Percentiles rank a stretch among this genome's conserved stretches.
phyloP scores from a whole-genome alignment of 148 eudicot species.

The Diospyros kaki region DNA sequence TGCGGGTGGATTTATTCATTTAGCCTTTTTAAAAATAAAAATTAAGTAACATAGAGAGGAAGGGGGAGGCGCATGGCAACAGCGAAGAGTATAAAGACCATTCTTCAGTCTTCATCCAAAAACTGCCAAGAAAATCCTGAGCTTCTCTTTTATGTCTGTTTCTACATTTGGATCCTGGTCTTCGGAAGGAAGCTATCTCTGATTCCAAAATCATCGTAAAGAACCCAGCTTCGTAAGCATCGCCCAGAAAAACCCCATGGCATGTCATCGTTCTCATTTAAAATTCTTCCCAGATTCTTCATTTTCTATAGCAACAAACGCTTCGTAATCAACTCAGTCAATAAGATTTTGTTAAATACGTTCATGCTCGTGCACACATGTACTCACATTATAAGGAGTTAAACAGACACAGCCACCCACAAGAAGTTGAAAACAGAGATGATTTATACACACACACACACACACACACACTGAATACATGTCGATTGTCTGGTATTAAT shows the following conservation, averaged over 20 bases:
- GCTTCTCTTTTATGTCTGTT: too few relatives aligned
- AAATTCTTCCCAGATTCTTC: slow-evolving; percentile 6
- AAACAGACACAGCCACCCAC: background rate
- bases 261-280: slow-evolving; percentile 4
- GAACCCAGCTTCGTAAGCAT: background rate
- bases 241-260: background rate
- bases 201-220: too few relatives aligned
- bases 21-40: too few relatives aligned
- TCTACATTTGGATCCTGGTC: too few relatives aligned
- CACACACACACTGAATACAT: slow-evolving; percentile 8
- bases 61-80: too few relatives aligned
- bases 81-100: too few relatives aligned
- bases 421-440: background rate
- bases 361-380: background rate
- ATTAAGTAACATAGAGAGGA: too few relatives aligned
- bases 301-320: background rate
- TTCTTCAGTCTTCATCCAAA: too few relatives aligned
- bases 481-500: background rate
- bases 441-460: background rate
- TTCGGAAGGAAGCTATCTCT: too few relatives aligned
- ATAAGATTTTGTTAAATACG: background rate
- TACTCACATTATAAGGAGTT: background rate
- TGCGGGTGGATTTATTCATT: too few relatives aligned
- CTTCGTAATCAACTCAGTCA: background rate
- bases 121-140: too few relatives aligned